phyloP scores from a whole-genome alignment of 176 grass and related monocot genomes.

The Musa beccarii region DNA sequence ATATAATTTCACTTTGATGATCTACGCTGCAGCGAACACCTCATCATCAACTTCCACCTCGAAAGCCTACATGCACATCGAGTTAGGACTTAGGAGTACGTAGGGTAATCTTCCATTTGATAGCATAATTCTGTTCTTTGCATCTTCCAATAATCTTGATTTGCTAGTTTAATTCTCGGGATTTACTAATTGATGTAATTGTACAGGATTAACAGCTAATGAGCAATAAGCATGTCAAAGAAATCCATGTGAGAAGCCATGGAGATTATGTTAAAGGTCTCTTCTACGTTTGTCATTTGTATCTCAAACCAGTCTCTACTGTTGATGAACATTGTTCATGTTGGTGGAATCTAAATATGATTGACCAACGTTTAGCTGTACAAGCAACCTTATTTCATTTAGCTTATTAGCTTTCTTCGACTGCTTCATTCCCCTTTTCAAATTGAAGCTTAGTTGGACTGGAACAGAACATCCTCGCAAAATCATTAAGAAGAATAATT shows the following conservation, averaged over 20 bases:
- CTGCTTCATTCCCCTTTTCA: too few species aligned
- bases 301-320: background rate
- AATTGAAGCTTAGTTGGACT: too few species aligned
- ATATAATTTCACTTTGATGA: background rate
- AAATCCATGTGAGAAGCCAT: background rate
- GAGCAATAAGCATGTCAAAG: too few species aligned
- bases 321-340: background rate
- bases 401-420: too few species aligned
- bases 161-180: background rate
- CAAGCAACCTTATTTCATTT: too few species aligned
- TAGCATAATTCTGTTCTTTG: background rate
- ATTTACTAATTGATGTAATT: background rate
- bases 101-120: background rate
- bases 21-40: conserved; percentile 31
- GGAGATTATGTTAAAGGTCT: background rate
- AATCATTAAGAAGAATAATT: too few species aligned
- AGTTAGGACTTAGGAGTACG: background rate
- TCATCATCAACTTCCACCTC: conserved; percentile 34
- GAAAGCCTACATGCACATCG: conserved; percentile 30
- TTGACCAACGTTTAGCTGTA: too few species aligned
- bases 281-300: background rate
- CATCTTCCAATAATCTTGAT: background rate
- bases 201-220: background rate
- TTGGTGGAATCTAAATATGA: too few species aligned
- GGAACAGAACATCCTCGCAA: too few species aligned